Evolutionary conservation across 257 asterid species (phyloP), one percentile per base, ranked within the genome.

Genomic region (Cinchona pubescens): DNA sequence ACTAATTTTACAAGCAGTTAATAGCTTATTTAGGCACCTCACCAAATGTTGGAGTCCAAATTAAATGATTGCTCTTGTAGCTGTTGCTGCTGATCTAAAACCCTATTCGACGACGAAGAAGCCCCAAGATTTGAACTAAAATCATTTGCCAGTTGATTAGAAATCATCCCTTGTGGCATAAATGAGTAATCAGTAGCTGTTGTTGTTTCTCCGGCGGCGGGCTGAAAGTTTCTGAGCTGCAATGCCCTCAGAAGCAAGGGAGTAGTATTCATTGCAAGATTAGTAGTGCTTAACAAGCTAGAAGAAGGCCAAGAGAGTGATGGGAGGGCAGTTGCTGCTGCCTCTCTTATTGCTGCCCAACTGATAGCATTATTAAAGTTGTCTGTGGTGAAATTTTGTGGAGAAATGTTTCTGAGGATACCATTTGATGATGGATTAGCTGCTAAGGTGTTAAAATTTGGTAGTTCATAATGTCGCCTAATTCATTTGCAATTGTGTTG

Each of bases 21-120:
- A 71, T 60, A 37, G 48, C 63, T 59, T 45, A 65, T 29, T 58
- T 43, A 25, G 61, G 61, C 32, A 25, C 40, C 51, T 87, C 81
- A 86, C 95, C 96, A 90, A 83, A 82, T 84, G 71, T 84, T 83
- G 81, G 93, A 78, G 88, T 87, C 95, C 89, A 85, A 29, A 76
- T 90, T 79, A 62, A 69, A 90, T 7, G 85, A 82, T 82, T 85
- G 95, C 78, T 87, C 92, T 81, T 77, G 76, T 19, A 45, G 67
- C 11, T 82, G 88, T 42, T 81, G 83, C 60, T 77, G 87, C 43
- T 82, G 72, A 38, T 84, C 94, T 38, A 81, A 75, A 15, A 78
- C 82, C 85, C 86, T 88, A 12, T 51, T 35, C 8, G 94, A 82
- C 16, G 90, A 82, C 1, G 87, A 81, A 72, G 90, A 75, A 25